These are phyloP conservation scores for Epichloe festucae DNA, from an alignment of 2,329 filamentous ascomycete species.

Conservation along the genomic window DNA sequence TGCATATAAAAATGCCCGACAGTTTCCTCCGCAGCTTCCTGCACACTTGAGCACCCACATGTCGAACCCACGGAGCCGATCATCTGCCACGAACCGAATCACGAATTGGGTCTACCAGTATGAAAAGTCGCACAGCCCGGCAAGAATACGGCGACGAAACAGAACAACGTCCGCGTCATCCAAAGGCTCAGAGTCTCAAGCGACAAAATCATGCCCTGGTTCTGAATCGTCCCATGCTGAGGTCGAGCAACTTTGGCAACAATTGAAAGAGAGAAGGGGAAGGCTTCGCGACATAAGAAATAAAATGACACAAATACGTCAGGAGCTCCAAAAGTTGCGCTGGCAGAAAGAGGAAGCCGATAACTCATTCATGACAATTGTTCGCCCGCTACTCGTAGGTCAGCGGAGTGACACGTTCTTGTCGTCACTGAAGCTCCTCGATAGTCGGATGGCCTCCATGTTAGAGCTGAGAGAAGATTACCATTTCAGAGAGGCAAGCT, in stretches of 20 bases:
- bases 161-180: constrained; percentile 2
- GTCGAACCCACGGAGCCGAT: constrained; percentile 13
- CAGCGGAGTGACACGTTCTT: constrained; percentile 9
- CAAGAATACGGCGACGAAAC: constrained; percentile 7
- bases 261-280: constrained; percentile 21
- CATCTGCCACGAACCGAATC: constrained; percentile 20
- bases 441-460: constrained; percentile 21
- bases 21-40: constrained; percentile 21
- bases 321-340: constrained; percentile 18
- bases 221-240: constrained; percentile 15
- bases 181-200: constrained; percentile 5
- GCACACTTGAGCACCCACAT: constrained; percentile 11
- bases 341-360: constrained; percentile 23
- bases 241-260: constrained; percentile 22
- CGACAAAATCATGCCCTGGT: background rate
- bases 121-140: constrained; percentile 16
- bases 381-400: constrained; percentile 24
- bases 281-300: constrained; percentile 16
- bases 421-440: constrained; percentile 13
- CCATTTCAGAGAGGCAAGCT: constrained; percentile 21
- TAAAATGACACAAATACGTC: constrained; percentile 21
- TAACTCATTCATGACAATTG: constrained; percentile 26
- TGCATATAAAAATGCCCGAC: constrained; percentile 16
- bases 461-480: constrained; percentile 26
- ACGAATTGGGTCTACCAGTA: constrained; percentile 21